These are phyloP conservation scores for Trametes maxima DNA, from an alignment of 768 basidiomycete genomes.

Conservation along the genomic window DNA sequence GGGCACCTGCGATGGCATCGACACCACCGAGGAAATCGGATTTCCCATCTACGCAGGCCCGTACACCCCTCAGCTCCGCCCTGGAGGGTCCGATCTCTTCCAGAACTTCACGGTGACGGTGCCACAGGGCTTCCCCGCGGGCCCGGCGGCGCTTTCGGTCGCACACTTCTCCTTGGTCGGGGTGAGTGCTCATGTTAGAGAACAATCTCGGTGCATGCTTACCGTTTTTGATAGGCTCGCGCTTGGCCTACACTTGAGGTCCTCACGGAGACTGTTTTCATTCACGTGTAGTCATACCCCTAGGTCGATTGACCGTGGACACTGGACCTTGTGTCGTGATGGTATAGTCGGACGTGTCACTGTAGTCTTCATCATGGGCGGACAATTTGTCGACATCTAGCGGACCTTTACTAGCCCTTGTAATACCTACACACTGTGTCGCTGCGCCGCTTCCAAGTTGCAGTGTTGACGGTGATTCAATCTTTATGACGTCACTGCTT, in stretches of 20 bases:
- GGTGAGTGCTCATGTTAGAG: slow-evolving; percentile 14
- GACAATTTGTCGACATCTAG: too few species aligned
- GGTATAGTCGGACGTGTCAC: too few species aligned
- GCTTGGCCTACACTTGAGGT: slow-evolving; percentile 10
- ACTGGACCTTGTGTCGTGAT: neutral
- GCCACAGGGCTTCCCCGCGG: slow-evolving; percentile 19
- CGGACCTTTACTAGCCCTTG: neutral
- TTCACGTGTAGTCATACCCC: neutral
- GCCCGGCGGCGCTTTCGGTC: slow-evolving; percentile 21
- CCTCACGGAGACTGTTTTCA: slow-evolving; percentile 15
- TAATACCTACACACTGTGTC: neutral
- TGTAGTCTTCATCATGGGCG: too few species aligned
- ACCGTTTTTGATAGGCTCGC: neutral
- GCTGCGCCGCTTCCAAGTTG: neutral
- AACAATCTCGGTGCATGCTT: neutral
- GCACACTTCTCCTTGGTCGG: slow-evolving; percentile 28
- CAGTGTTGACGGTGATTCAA: too few species aligned
- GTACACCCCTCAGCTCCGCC: slow-evolving; percentile 28
- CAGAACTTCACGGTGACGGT: slow-evolving; percentile 34
- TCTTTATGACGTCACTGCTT: neutral
- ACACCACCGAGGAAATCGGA: slow-evolving; percentile 29
- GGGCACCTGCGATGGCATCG: slow-evolving; percentile 25
- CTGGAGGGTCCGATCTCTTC: slow-evolving; percentile 17
- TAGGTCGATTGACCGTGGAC: neutral
- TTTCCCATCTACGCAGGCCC: slow-evolving; percentile 33